Base-by-base conservation (phyloP, 2,329 filamentous ascomycete genomes). In the Cryphonectria radicalis region DNA sequence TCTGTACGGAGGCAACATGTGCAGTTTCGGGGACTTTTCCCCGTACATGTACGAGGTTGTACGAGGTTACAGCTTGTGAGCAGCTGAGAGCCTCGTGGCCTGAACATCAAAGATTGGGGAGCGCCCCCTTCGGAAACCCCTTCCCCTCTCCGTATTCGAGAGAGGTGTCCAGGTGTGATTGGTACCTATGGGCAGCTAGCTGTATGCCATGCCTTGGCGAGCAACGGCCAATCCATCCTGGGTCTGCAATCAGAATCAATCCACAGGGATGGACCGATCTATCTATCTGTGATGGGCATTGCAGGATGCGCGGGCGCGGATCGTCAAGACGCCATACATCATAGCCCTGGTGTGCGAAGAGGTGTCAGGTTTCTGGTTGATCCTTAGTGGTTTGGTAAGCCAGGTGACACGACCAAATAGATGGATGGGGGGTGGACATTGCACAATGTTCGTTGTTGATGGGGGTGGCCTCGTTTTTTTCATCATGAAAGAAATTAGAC, bases 401-500 rank as follows among this genome's bases (percentile, higher is more conserved):
- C 55, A 32, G 55, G 25, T 59, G 59, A 14, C 11, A 1, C 10
- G 59, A n/a, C 32, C 59, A 62, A 22, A 22, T n/a, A 42, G 37
- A 46, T 14, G 40, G 37, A 46, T 14, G 40, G 5, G 43, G 63
- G 28, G 28, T 28, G 28, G 63, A 17, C 43, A 50, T 32, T 53
- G 63, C 11, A 35, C 40, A 35, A 32, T 53, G 63, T 50, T 37
- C 25, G 59, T 62, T 62, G 59, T 62, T 40, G 59, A 59, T 59
- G 55, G 55, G 53, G 57, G 32, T 25, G 25, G 63, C 43, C 63
- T 65, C 63, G 43, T 53, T 65, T 53, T 43, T 64, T 22, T 50
- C 19, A 65, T 22, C 22, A 46, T 19, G n/a, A 65, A 50, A 50
- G 63, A 65, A 65, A 65, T 65, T 65, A 65, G n/a, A 35, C 43